Percentiles rank a stretch among this genome's conserved stretches.
phyloP scores from a whole-genome alignment of 179 eudicot genomes.

The Sideroxylon spinosum region DNA sequence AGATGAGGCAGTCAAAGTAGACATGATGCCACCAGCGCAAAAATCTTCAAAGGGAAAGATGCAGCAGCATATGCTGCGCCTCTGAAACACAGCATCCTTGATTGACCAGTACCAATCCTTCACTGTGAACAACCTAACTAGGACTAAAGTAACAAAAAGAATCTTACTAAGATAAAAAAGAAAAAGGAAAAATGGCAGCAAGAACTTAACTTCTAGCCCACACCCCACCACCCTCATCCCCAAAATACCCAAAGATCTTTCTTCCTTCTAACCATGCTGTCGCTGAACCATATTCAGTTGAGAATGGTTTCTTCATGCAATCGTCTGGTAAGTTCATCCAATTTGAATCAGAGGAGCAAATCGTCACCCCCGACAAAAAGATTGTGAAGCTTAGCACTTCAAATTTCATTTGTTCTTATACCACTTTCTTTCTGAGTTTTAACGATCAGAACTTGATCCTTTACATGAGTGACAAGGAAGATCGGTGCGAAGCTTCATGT shows the following conservation, averaged over 20 bases:
- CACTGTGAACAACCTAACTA: neutral
- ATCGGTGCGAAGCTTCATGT: neutral
- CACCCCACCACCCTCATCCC: neutral
- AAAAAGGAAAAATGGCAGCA: neutral
- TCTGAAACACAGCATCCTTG: neutral
- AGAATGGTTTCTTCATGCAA: neutral
- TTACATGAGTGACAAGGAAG: neutral
- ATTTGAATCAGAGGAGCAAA: neutral
- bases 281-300: neutral
- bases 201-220: neutral
- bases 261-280: neutral
- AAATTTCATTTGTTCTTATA: neutral
- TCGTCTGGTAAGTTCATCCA: neutral
- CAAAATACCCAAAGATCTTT: neutral
- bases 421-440: neutral
- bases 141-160: no score
- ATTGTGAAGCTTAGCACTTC: neutral
- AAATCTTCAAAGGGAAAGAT: neutral
- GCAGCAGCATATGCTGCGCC: neutral
- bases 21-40: neutral
- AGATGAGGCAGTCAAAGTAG: neutral
- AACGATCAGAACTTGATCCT: neutral
- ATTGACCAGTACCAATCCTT: neutral
- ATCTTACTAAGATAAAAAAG: neutral
- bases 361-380: neutral